A percentile compares a stretch with the other conserved stretches of the same genome.
phyloP scores from a whole-genome alignment of 805 yeast species.

The Wickerhamomyces pijperi region DNA sequence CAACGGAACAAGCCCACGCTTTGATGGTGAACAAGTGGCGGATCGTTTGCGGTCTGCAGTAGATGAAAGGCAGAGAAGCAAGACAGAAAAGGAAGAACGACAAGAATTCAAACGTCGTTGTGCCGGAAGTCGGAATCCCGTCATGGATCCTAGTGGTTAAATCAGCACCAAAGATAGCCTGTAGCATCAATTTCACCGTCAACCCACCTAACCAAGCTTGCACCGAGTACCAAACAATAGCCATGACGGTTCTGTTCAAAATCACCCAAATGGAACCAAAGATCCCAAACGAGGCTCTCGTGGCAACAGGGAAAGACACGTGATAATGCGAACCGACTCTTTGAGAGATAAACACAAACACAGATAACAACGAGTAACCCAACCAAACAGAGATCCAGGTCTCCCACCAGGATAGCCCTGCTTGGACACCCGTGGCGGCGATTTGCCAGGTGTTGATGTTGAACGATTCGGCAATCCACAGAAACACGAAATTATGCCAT shows the following conservation, averaged over 20 bases:
- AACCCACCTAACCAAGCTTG: slow-evolving; percentile 81
- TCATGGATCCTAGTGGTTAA: slow-evolving; percentile 53
- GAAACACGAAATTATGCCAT: slow-evolving; percentile 69
- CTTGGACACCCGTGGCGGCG: slow-evolving; percentile 73
- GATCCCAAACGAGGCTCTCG: slow-evolving; percentile 76
- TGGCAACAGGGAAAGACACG: slow-evolving; percentile 73
- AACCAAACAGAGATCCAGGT: slow-evolving; percentile 85
- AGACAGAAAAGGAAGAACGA: slow-evolving; percentile 78
- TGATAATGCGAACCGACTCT: slow-evolving; percentile 76
- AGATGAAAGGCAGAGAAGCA: slow-evolving; percentile 66
- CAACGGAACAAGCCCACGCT: slow-evolving; percentile 68
- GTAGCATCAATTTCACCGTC: slow-evolving; percentile 68
- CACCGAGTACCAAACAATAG: slow-evolving; percentile 80
- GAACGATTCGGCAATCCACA: slow-evolving; percentile 87
- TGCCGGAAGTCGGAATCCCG: slow-evolving; percentile 44
- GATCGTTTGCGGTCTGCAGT: slow-evolving; percentile 72
- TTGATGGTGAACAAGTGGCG: slow-evolving; percentile 79
- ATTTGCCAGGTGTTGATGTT: slow-evolving; percentile 88
- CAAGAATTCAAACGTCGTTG: slow-evolving; percentile 64
- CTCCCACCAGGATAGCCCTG: slow-evolving; percentile 85
- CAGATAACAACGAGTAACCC: slow-evolving; percentile 63
- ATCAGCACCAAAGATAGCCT: slow-evolving; percentile 63
- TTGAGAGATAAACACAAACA: slow-evolving; percentile 60
- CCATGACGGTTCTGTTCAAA: slow-evolving; percentile 79
- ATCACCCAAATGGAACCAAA: slow-evolving; percentile 87